These are phyloP conservation scores for Cydonia oblonga DNA, from an alignment of 331 rosid genomes.

Conservation along the genomic window DNA sequence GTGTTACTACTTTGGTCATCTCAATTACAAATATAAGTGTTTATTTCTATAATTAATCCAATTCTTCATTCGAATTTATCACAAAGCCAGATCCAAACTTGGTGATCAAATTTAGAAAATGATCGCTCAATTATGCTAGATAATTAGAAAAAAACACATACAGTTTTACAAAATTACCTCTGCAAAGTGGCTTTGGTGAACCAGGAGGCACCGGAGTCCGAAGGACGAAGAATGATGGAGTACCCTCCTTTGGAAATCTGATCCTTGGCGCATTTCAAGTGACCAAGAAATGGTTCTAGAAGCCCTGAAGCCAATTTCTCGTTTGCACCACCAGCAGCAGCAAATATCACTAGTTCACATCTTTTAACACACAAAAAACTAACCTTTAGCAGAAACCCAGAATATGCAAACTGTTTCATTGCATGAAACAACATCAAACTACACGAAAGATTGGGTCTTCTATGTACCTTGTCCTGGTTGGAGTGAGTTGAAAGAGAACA, in stretches of 20 bases:
- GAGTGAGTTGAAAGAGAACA: slow-evolving; percentile 95
- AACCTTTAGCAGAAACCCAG: slow-evolving; percentile 11
- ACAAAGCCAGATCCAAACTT: not conserved
- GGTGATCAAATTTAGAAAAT: not conserved
- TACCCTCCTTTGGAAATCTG: slow-evolving; percentile 98
- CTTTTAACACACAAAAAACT: slow-evolving; percentile 26
- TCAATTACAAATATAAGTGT: not conserved
- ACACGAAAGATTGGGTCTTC: not conserved
- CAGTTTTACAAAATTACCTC: slow-evolving; percentile 31
- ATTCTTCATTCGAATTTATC: not conserved
- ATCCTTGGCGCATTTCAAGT: slow-evolving; percentile 72
- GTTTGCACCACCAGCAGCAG: slow-evolving; percentile 34
- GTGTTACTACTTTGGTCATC: not conserved
- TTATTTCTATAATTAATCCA: not conserved
- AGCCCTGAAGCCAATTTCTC: slow-evolving; percentile 91
- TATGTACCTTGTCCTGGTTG: slow-evolving; percentile 82
- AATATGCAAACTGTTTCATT: not conserved
- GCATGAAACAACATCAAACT: not conserved
- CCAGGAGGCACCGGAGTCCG: slow-evolving; percentile 49
- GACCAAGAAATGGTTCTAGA: slow-evolving; percentile 74
- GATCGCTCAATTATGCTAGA: not conserved
- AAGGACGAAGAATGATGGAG: slow-evolving; percentile 69
- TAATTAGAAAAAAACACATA: not conserved
- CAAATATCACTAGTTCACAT: slow-evolving; percentile 66
- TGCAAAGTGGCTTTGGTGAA: slow-evolving; percentile 94